Evolutionary conservation across 2,329 filamentous ascomycete species (phyloP).

Genomic region (Diaporthe longicolla): DNA sequence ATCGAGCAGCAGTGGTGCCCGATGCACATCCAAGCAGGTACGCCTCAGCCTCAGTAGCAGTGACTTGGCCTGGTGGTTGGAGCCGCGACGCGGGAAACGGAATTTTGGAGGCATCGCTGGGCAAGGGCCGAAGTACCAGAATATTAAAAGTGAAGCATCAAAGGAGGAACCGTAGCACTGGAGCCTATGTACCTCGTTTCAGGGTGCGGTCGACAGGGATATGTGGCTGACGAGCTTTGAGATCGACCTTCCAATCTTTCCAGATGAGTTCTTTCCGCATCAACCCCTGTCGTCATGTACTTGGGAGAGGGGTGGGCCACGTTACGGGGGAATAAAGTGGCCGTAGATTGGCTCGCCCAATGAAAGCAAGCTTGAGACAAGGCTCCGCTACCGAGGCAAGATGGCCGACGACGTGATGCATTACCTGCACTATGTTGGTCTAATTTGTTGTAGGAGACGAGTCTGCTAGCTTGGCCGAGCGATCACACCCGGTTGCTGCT

Average conservation of each 20-base stretch:
- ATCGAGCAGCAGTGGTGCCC: neutral
- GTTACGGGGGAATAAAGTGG: constrained; percentile 15
- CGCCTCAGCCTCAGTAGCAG: neutral
- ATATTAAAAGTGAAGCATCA: constrained; percentile 35
- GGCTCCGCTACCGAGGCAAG: constrained; percentile 23
- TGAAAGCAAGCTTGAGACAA: constrained; percentile 4
- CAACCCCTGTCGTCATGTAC: constrained; percentile 36
- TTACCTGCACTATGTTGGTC: neutral
- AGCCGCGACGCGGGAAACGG: constrained; percentile 20
- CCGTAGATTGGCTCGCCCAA: constrained; percentile 32
- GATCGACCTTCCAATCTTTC: constrained; percentile 42
- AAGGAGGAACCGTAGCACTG: constrained; percentile 40
- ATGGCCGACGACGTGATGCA: constrained; percentile 16
- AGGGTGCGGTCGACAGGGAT: constrained; percentile 41
- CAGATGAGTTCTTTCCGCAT: constrained; percentile 40
- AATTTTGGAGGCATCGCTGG: constrained; percentile 10
- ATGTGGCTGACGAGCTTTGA: constrained; percentile 28
- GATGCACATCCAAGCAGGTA: neutral
- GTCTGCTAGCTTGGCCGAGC: constrained; percentile 3
- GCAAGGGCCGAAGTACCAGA: constrained; percentile 22
- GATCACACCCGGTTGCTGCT: constrained; percentile 19
- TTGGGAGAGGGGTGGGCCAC: constrained; percentile 9
- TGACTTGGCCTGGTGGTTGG: neutral
- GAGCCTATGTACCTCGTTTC: constrained; percentile 42
- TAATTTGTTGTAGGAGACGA: neutral